Evolutionary conservation across 2,329 filamentous ascomycete genomes (phyloP).

Genomic region (Cladosporium cucumerinum): DNA sequence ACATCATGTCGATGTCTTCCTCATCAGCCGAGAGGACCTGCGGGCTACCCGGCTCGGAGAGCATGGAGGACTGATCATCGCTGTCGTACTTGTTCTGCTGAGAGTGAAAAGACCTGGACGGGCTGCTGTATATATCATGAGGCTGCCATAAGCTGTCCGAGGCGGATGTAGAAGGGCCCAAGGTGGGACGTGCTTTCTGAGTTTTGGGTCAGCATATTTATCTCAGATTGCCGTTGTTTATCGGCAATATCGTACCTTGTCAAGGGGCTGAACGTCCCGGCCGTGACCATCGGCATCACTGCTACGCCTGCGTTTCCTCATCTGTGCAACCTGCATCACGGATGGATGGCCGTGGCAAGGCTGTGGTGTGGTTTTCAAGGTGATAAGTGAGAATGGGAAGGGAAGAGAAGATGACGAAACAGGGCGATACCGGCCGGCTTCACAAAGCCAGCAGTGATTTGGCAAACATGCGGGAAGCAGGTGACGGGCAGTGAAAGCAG

Average conservation of each 20-base stretch:
- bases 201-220: neutral
- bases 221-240: neutral
- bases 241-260: slow-evolving; percentile 10
- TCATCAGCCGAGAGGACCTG: slow-evolving; percentile 30
- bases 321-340: slow-evolving; percentile 3
- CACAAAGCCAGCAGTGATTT: neutral
- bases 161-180: neutral
- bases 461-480: slow-evolving; percentile 10
- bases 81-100: slow-evolving; percentile 32
- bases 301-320: slow-evolving; percentile 15
- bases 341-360: neutral
- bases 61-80: slow-evolving; percentile 32
- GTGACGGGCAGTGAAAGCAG: neutral
- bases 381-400: neutral
- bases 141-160: slow-evolving; percentile 14
- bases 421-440: slow-evolving; percentile 5
- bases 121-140: slow-evolving; percentile 10
- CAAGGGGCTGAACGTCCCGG: neutral
- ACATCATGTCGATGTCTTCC: slow-evolving; percentile 19
- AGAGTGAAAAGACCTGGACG: slow-evolving; percentile 10
- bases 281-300: slow-evolving; percentile 4
- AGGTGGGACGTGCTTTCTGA: slow-evolving; percentile 15
- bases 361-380: neutral
- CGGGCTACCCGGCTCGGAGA: slow-evolving; percentile 33
- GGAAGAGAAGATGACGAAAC: neutral